A percentile compares a stretch with the other conserved stretches of the same genome.
These are phyloP conservation scores for Ceratocystis cacaofunesta DNA, from an alignment of 2,329 filamentous ascomycete genomes.

Conservation along the genomic window DNA sequence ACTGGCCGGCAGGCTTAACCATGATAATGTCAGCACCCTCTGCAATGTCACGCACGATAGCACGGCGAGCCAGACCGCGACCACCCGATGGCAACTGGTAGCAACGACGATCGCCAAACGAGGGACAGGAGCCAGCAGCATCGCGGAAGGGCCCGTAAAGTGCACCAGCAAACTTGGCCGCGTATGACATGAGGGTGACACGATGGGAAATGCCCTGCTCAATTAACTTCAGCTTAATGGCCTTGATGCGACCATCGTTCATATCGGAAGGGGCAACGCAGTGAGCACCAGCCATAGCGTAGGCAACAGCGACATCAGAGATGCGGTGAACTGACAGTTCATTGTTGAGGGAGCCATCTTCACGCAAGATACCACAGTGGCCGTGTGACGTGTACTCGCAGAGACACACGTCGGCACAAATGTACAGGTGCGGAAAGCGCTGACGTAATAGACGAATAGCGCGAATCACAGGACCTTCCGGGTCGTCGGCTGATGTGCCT, in stretches of 20 bases:
- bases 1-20: constrained; percentile 95
- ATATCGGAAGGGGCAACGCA: constrained; percentile 96
- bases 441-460: constrained; percentile 71
- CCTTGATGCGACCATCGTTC: constrained; percentile 94
- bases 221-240: constrained; percentile 95
- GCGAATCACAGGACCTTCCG: constrained; percentile 78
- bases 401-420: constrained; percentile 84
- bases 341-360: constrained; percentile 89
- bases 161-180: constrained; percentile 93
- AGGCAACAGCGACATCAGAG: constrained; percentile 92
- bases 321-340: constrained; percentile 85
- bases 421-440: constrained; percentile 79
- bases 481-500: constrained; percentile 84
- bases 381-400: constrained; percentile 98
- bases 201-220: constrained; percentile 86
- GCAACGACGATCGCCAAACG: constrained; percentile 88
- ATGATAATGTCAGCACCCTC: constrained; percentile 98
- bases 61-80: constrained; percentile 76
- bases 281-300: constrained; percentile 88
- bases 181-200: constrained; percentile 91
- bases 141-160: constrained; percentile 96
- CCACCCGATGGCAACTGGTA: constrained; percentile 93
- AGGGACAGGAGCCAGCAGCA: constrained; percentile 77
- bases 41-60: constrained; percentile 75
- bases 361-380: constrained; percentile 88